Evolutionary conservation across 768 basidiomycete genomes (phyloP).

Genomic region (Calocybe cyanea): DNA sequence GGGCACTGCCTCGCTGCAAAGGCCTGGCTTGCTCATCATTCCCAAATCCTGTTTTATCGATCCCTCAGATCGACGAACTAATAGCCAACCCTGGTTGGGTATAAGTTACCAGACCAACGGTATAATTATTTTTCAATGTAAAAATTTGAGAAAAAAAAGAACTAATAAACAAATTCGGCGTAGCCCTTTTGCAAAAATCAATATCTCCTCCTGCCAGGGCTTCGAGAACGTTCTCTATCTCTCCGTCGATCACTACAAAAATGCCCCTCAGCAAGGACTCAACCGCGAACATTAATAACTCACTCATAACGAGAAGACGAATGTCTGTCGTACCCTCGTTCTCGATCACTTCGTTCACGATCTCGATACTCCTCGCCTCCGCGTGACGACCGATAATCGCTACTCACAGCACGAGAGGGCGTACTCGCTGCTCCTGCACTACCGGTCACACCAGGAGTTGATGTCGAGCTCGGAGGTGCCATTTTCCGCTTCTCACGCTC

Average conservation of each 20-base stretch:
- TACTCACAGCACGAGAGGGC: slow-evolving; percentile 33
- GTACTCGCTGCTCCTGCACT: slow-evolving; percentile 36
- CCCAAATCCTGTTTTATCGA: not conserved
- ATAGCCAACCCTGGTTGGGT: no score
- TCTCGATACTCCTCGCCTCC: slow-evolving; percentile 60
- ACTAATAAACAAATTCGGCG: no score
- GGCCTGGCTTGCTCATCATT: not conserved
- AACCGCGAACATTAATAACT: slow-evolving; percentile 30
- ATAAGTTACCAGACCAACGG: no score
- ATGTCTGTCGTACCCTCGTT: slow-evolving; percentile 68
- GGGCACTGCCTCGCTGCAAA: slow-evolving; percentile 14
- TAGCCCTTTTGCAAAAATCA: slow-evolving; percentile 22
- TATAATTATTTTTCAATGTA: no score
- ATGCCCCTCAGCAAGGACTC: slow-evolving; percentile 22
- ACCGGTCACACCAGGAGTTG: slow-evolving; percentile 31
- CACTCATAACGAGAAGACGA: slow-evolving; percentile 70
- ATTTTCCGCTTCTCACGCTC: slow-evolving; percentile 80
- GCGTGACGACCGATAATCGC: slow-evolving; percentile 57
- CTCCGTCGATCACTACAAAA: slow-evolving; percentile 59
- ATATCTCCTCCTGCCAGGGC: slow-evolving; percentile 62
- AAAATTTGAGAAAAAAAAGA: no score
- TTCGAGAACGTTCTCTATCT: slow-evolving; percentile 72
- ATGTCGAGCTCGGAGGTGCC: slow-evolving; percentile 41
- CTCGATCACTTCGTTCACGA: slow-evolving; percentile 61
- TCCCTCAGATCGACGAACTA: not conserved